Conservation (phyloP, 2,329 filamentous ascomycete species). For the Cladosporium cucumerinum region DNA sequence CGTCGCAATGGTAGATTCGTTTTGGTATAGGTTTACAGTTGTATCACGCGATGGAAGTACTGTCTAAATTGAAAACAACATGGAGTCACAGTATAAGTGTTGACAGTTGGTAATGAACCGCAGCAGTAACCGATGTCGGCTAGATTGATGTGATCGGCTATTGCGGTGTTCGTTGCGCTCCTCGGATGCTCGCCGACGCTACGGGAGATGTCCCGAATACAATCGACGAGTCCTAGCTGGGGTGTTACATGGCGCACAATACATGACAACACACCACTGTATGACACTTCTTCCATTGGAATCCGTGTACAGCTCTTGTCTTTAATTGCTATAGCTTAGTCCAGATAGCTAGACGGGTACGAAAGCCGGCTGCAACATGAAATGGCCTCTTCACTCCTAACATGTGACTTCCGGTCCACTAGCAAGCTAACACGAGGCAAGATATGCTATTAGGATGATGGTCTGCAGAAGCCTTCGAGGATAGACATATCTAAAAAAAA, state of each 20-base stretch:
- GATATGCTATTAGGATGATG: too few species aligned
- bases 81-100: not conserved
- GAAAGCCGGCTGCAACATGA: too few species aligned
- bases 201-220: not conserved
- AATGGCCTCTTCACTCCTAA: too few species aligned
- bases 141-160: conserved; percentile 6
- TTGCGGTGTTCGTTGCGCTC: not conserved
- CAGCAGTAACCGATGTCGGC: conserved; percentile 5
- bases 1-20: not conserved
- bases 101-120: not conserved
- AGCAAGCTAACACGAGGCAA: too few species aligned
- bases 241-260: not conserved
- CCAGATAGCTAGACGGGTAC: too few species aligned
- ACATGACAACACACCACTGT: not conserved
- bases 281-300: not conserved
- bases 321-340: too few species aligned
- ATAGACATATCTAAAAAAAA: too few species aligned
- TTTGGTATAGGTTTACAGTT: not conserved
- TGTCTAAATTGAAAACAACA: not conserved
- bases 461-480: too few species aligned
- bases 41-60: not conserved
- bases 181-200: conserved; percentile 1
- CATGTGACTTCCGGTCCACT: too few species aligned
- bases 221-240: not conserved
- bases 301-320: not conserved